phyloP scores from a whole-genome alignment of 139 green algal genomes.

The Micractinium conductrix region DNA sequence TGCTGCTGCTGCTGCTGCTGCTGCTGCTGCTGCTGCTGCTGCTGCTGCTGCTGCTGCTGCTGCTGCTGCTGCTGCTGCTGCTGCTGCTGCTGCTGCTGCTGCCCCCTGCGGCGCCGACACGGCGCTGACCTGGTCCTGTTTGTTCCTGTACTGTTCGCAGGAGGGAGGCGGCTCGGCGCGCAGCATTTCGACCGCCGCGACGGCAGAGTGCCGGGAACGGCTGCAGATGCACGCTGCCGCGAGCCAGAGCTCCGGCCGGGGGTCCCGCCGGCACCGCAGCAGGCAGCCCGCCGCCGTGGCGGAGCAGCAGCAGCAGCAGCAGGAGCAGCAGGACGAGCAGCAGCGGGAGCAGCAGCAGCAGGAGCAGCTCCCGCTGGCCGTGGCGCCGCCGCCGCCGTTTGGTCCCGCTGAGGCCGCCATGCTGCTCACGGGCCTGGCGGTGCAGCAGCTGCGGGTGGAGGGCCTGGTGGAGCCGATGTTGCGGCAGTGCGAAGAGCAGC shows the following conservation, averaged over 20 bases:
- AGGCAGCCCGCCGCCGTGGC: not conserved
- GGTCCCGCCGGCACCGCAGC: not conserved
- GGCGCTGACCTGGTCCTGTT: no score
- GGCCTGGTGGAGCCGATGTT: conserved; percentile 23
- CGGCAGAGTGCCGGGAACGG: not conserved
- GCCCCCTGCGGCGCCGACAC: not conserved
- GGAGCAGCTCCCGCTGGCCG: no score
- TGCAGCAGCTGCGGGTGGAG: conserved; percentile 1
- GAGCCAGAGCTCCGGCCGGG: not conserved
- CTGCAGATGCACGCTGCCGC: not conserved
- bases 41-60: no score
- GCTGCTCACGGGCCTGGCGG: conserved; percentile 23
- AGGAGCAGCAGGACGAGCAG: not conserved
- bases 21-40: no score
- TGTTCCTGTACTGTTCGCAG: not conserved
- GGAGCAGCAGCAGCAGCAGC: not conserved
- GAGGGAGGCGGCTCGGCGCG: not conserved
- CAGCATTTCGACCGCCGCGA: not conserved
- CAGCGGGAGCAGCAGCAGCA: not conserved
- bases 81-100: not conserved
- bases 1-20: no score
- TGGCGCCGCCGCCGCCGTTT: conserved; percentile 3
- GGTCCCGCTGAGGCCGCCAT: not conserved
- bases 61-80: no score
- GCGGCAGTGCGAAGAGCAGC: not conserved